Evolutionary conservation across 1,284 basidiomycete species (phyloP).

Genomic region (Malassezia furfur): DNA sequence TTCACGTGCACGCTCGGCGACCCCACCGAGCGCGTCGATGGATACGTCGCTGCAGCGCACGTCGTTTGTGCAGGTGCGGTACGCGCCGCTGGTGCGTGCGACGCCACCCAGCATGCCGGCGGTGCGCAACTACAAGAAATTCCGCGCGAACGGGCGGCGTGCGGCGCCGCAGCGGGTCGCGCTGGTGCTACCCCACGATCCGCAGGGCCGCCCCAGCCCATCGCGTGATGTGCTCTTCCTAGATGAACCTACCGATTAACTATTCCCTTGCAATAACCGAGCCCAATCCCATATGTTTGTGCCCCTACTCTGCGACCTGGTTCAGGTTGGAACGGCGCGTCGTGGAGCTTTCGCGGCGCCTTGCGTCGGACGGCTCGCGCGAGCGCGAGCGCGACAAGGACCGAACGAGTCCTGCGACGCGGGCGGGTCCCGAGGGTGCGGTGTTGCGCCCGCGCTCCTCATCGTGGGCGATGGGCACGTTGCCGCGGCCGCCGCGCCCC

Average conservation of each 20-base stretch:
- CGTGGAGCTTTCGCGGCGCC: not conserved
- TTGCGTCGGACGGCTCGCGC: conserved; percentile 25
- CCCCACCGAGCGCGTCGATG: too few species aligned
- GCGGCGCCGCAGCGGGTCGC: not conserved
- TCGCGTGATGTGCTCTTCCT: not conserved
- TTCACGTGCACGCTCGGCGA: too few species aligned
- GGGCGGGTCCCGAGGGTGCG: conserved; percentile 4
- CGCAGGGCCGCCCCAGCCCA: not conserved
- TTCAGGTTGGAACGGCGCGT: conserved; percentile 3
- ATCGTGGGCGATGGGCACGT: conserved; percentile 49
- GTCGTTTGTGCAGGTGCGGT: conserved; percentile 8
- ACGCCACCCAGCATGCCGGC: not conserved
- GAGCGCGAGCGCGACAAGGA: conserved; percentile 40
- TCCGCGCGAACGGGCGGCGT: not conserved
- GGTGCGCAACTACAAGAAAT: conserved; percentile 9
- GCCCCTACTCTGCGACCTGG: not conserved
- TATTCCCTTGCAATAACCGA: too few species aligned
- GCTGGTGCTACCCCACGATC: not conserved
- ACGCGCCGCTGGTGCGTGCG: conserved; percentile 6
- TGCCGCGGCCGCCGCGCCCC: conserved; percentile 62
- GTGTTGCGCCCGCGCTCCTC: conserved; percentile 26
- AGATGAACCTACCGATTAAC: not conserved
- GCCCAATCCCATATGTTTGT: too few species aligned
- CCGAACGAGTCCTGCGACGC: conserved; percentile 27
- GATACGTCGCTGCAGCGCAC: not conserved